Conservation (phyloP, 2,329 filamentous ascomycete genomes). For the Scedosporium dehoogii region DNA sequence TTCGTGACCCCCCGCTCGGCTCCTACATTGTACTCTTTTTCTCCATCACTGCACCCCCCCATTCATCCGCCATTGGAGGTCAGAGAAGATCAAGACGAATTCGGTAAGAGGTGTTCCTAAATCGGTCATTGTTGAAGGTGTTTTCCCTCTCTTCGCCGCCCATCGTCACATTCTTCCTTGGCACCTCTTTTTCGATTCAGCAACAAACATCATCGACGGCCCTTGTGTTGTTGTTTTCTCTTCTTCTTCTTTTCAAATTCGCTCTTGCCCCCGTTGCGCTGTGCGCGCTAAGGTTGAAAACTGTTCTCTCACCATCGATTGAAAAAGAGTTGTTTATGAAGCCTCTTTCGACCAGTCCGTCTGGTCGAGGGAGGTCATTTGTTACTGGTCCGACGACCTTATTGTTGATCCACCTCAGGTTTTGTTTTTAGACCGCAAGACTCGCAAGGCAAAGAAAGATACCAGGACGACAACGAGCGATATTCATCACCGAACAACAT, state of each 20-base stretch:
- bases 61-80: background rate
- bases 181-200: background rate
- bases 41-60: background rate
- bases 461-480: background rate
- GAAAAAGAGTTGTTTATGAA: background rate
- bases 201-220: background rate
- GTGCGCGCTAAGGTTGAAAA: background rate
- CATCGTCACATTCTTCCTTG: background rate
- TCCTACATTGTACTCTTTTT: background rate
- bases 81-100: background rate
- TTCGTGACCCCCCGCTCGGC: background rate
- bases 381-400: background rate
- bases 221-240: too few species aligned
- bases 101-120: background rate
- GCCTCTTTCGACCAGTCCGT: background rate
- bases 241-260: background rate
- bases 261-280: background rate
- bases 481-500: background rate
- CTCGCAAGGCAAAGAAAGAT: background rate
- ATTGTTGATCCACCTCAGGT: background rate
- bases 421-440: background rate
- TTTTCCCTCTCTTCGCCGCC: background rate
- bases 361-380: background rate
- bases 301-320: background rate
- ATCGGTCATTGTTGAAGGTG: background rate